Evolutionary conservation across 2,329 filamentous ascomycete species (phyloP).

Genomic region (Stylonectria norvegica): DNA sequence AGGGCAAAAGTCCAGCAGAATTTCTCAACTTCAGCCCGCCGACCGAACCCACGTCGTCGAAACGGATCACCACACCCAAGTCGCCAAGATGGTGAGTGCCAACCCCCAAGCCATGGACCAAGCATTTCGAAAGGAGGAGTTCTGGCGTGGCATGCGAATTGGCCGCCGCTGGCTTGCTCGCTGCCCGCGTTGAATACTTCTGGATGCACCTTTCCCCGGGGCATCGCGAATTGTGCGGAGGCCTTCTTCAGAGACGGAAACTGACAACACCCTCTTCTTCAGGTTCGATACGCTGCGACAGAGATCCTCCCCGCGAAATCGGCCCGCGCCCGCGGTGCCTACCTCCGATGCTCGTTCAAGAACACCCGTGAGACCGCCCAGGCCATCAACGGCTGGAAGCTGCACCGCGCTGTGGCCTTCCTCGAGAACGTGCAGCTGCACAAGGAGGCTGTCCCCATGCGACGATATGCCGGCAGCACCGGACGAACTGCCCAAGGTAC

Average conservation of each 20-base stretch:
- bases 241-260: too few species aligned
- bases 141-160: slow-evolving; percentile 1
- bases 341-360: slow-evolving; percentile 99
- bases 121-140: slow-evolving; percentile 23
- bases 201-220: too few species aligned
- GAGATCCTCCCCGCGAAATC: slow-evolving; percentile 86
- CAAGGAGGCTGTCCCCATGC: slow-evolving; percentile 97
- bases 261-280: slow-evolving; percentile 11
- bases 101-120: slow-evolving; percentile 19
- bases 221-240: too few species aligned
- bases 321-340: slow-evolving; percentile 96
- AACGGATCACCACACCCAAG: slow-evolving; percentile 51
- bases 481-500: slow-evolving; percentile 97
- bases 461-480: slow-evolving; percentile 93
- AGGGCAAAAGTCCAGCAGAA: slow-evolving; percentile 47
- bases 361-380: slow-evolving; percentile 99
- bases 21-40: slow-evolving; percentile 45
- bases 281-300: slow-evolving; percentile 96
- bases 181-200: too few species aligned
- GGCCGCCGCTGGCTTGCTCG: too few species aligned
- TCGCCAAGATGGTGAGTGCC: slow-evolving; percentile 56
- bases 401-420: slow-evolving; percentile 91
- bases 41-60: slow-evolving; percentile 49
- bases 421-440: slow-evolving; percentile 97
- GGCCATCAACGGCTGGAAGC: slow-evolving; percentile 99